Evolutionary conservation across 2,329 filamentous ascomycete species (phyloP).

Genomic region (Claviceps sp.): DNA sequence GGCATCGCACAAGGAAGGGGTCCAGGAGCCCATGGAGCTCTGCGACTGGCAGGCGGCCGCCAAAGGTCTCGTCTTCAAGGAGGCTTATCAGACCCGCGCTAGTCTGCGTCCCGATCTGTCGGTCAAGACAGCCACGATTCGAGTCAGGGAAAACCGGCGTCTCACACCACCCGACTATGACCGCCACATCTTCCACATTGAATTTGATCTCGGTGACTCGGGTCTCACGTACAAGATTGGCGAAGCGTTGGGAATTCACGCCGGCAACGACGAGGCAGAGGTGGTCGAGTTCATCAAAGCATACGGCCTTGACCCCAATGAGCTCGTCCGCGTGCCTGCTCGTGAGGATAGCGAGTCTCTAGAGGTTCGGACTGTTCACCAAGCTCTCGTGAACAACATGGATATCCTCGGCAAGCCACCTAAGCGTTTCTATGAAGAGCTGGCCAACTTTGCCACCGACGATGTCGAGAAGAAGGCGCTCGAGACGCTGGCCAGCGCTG

Average conservation of each 20-base stretch:
- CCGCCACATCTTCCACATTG: slow-evolving; percentile 99
- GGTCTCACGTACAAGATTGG: slow-evolving; percentile 94
- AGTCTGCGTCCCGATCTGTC: slow-evolving; percentile 73
- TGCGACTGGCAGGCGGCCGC: slow-evolving; percentile 73
- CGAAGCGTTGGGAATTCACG: slow-evolving; percentile 91
- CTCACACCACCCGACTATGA: slow-evolving; percentile 82
- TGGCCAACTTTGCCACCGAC: slow-evolving; percentile 76
- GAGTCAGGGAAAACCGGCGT: slow-evolving; percentile 89
- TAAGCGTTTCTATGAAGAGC: slow-evolving; percentile 92
- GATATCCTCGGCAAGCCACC: slow-evolving; percentile 95
- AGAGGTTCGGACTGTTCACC: slow-evolving; percentile 86
- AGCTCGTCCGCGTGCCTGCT: slow-evolving; percentile 81
- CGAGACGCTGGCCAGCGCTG: slow-evolving; percentile 58
- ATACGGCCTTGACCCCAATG: slow-evolving; percentile 72
- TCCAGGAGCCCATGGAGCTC: slow-evolving; percentile 51
- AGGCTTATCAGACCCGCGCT: slow-evolving; percentile 67
- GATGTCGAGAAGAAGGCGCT: slow-evolving; percentile 73
- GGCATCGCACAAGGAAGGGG: slow-evolving; percentile 72
- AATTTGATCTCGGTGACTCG: slow-evolving; percentile 87
- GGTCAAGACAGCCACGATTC: slow-evolving; percentile 75
- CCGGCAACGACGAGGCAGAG: slow-evolving; percentile 73
- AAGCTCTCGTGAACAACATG: slow-evolving; percentile 80
- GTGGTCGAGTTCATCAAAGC: slow-evolving; percentile 77
- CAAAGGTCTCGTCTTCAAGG: slow-evolving; percentile 84
- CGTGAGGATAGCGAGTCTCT: slow-evolving; percentile 61